These are phyloP conservation scores for Thamnidium elegans DNA, from an alignment of 192 early-diverging fungal species.

Conservation along the genomic window DNA sequence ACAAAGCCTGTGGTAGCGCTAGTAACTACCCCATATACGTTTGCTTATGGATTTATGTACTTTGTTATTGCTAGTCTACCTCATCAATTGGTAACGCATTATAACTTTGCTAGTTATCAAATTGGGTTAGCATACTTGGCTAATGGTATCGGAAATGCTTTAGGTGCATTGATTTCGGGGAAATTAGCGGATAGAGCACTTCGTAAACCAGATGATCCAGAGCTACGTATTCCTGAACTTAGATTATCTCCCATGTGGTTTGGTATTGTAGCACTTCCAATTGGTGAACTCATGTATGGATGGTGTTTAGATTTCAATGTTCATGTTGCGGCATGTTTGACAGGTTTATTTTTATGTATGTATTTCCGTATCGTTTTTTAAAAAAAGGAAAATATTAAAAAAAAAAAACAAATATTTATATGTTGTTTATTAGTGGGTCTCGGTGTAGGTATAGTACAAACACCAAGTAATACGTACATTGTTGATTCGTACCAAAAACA, in stretches of 20 bases:
- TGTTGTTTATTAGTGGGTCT: constrained; percentile 24
- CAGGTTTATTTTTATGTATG: constrained; percentile 35
- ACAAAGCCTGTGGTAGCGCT: constrained; percentile 22
- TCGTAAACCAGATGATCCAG: too few relatives aligned
- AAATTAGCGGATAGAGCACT: constrained; percentile 22
- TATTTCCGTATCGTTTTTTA: not conserved
- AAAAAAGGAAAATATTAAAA: not conserved
- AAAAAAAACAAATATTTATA: not conserved
- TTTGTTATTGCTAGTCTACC: constrained; percentile 33
- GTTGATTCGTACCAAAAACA: constrained; percentile 26
- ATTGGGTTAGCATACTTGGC: constrained; percentile 32
- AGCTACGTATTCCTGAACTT: constrained; percentile 15
- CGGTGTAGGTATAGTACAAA: constrained; percentile 34
- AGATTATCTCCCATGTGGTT: constrained; percentile 33
- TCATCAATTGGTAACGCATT: constrained; percentile 17
- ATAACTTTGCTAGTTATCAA: constrained; percentile 20
- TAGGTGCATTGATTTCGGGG: constrained; percentile 31
- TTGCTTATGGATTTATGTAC: constrained; percentile 38
- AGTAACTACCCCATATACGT: constrained; percentile 18
- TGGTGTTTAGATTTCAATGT: constrained; percentile 25
- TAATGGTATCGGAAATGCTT: constrained; percentile 31
- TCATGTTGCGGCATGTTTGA: constrained; percentile 15
- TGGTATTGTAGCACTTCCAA: constrained; percentile 22
- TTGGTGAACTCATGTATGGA: constrained; percentile 34
- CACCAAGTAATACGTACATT: constrained; percentile 38